Evolutionary conservation across 1,284 basidiomycete species (phyloP).

Genomic region (Puccinia sorghi): DNA sequence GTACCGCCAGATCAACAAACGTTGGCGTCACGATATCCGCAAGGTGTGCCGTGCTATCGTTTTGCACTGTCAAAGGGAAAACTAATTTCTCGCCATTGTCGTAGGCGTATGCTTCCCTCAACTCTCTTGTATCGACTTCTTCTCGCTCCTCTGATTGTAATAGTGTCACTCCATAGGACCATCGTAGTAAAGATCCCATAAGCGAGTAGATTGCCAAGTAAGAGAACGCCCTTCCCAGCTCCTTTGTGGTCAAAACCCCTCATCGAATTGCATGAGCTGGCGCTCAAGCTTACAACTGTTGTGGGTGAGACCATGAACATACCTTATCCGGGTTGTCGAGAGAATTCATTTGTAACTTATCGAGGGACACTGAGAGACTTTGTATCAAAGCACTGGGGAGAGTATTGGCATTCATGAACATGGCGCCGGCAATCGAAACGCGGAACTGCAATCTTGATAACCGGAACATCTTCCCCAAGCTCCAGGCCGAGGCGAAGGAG

Average conservation of each 20-base stretch:
- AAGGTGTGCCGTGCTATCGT: not conserved
- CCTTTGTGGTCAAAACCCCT: not conserved
- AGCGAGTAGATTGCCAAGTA: constrained; percentile 60
- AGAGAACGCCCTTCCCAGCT: constrained; percentile 54
- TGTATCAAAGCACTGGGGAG: constrained; percentile 61
- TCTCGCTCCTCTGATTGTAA: constrained; percentile 58
- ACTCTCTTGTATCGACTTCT: constrained; percentile 1
- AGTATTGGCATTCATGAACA: constrained; percentile 55
- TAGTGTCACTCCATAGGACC: constrained; percentile 60
- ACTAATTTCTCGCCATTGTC: constrained; percentile 3
- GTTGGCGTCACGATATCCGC: not conserved
- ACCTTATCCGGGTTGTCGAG: constrained; percentile 54
- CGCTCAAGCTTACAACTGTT: not conserved
- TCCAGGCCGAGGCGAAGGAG: constrained; percentile 57
- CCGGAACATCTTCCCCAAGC: constrained; percentile 56
- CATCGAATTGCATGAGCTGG: not conserved
- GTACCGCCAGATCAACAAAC: constrained; percentile 9
- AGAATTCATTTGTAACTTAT: constrained; percentile 52
- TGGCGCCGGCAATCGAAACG: constrained; percentile 57
- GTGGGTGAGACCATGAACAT: not conserved
- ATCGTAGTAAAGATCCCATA: constrained; percentile 60
- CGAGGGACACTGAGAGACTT: constrained; percentile 58
- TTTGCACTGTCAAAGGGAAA: not conserved
- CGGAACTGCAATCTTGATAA: constrained; percentile 58
- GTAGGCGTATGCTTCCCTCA: not conserved